Conservation (phyloP, 352 stramenopile genomes). For the Globisporangium yorkense region DNA sequence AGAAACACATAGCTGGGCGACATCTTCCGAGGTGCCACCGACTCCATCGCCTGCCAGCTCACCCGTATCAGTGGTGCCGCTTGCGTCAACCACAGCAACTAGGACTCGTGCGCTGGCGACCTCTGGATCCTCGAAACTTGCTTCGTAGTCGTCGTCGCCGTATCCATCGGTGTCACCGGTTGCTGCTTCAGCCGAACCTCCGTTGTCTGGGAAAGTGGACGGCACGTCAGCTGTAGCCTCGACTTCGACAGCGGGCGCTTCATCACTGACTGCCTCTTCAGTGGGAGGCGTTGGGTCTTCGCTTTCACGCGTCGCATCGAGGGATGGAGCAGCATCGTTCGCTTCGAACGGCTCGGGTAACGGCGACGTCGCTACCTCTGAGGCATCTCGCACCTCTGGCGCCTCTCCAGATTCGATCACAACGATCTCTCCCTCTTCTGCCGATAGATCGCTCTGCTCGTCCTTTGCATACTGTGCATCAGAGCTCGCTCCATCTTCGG, state of each 20-base stretch:
- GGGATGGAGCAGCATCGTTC: background rate
- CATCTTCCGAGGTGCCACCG: background rate
- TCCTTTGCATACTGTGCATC: background rate
- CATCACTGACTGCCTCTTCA: background rate
- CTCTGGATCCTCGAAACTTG: slow-evolving; percentile 7
- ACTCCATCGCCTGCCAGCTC: background rate
- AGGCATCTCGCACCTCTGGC: background rate
- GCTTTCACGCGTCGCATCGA: background rate
- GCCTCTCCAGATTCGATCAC: background rate
- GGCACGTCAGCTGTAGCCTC: background rate
- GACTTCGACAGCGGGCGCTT: background rate
- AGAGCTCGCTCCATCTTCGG: background rate
- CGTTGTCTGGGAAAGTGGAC: background rate
- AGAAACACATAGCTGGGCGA: background rate
- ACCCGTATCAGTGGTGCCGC: background rate
- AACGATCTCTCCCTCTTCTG: background rate
- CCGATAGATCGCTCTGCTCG: background rate
- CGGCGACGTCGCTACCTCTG: background rate
- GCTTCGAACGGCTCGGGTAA: background rate
- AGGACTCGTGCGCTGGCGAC: background rate
- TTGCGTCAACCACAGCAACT: background rate
- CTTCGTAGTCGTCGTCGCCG: slow-evolving; percentile 9
- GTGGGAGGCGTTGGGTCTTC: background rate
- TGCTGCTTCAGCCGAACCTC: background rate
- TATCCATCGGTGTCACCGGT: background rate